phyloP scores from a whole-genome alignment of 345 rosid genomes.

The Atalantia buxifolia region DNA sequence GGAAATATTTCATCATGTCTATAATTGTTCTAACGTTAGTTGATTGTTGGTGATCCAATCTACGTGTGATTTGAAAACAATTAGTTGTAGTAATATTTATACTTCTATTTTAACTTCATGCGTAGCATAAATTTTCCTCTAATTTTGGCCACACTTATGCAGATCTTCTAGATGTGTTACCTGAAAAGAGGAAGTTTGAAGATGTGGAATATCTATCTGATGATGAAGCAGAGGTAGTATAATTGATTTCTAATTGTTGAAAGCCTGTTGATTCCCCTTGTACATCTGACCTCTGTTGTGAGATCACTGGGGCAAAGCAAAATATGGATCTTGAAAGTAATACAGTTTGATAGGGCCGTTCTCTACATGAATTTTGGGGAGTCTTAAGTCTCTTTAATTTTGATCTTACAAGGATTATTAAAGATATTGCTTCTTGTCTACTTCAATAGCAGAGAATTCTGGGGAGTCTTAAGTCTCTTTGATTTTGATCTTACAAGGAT shows the following conservation, averaged over 20 bases:
- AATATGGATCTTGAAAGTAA: not conserved
- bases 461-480: not conserved
- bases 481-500: not conserved
- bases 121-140: not conserved
- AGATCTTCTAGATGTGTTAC: constrained; percentile 63
- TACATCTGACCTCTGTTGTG: too few relatives aligned
- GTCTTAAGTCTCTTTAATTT: not conserved
- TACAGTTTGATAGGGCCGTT: not conserved
- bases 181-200: constrained; percentile 66
- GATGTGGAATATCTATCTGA: constrained; percentile 75
- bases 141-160: constrained; percentile 6
- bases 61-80: not conserved
- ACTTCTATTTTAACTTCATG: not conserved
- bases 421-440: not conserved
- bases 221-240: constrained; percentile 50
- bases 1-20: not conserved
- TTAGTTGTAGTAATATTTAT: not conserved
- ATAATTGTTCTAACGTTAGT: not conserved
- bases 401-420: not conserved
- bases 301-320: not conserved
- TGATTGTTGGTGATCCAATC: not conserved
- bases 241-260: not conserved
- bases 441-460: too few relatives aligned
- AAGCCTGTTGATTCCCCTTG: too few relatives aligned
- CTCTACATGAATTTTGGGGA: not conserved